Evolutionary conservation across 306 rosid species (phyloP).

Genomic region (Prunus mume): DNA sequence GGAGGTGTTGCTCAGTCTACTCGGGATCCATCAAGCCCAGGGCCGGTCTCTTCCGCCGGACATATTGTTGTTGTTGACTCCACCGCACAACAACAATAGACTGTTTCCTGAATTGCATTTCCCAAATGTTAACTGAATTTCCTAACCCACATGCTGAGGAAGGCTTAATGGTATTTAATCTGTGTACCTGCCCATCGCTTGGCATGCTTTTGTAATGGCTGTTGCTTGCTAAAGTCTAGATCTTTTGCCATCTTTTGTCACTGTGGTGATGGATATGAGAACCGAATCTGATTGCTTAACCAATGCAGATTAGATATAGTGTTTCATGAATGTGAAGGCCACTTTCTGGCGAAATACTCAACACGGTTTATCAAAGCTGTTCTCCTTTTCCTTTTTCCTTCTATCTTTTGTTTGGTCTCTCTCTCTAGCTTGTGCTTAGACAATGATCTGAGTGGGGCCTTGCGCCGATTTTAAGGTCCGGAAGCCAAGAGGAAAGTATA

Average conservation of each 20-base stretch:
- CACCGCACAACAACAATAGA: constrained; percentile 44
- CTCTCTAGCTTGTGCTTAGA: background rate
- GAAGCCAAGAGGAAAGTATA: background rate
- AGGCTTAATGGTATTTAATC: constrained; percentile 29
- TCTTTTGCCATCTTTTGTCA: constrained; percentile 28
- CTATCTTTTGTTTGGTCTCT: background rate
- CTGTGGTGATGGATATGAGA: constrained; percentile 41
- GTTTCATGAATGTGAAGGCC: background rate
- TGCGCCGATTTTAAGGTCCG: background rate
- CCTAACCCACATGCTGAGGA: constrained; percentile 43
- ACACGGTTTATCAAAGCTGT: too few relatives aligned
- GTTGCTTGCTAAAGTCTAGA: background rate
- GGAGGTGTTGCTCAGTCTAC: constrained; percentile 35
- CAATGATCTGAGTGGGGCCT: background rate
- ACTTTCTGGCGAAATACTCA: background rate
- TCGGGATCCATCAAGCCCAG: constrained; percentile 30
- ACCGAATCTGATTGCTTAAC: constrained; percentile 16
- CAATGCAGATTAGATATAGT: background rate
- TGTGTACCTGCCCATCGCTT: constrained; percentile 31
- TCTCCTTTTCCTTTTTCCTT: background rate
- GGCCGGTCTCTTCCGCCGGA: constrained; percentile 32
- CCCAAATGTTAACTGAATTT: constrained; percentile 29
- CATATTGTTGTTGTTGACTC: constrained; percentile 35
- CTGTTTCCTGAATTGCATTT: constrained; percentile 15
- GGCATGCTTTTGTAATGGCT: constrained; percentile 10